These are phyloP conservation scores for Wickerhamomyces kurtzmanii DNA, from an alignment of 805 yeast species.

Conservation along the genomic window DNA sequence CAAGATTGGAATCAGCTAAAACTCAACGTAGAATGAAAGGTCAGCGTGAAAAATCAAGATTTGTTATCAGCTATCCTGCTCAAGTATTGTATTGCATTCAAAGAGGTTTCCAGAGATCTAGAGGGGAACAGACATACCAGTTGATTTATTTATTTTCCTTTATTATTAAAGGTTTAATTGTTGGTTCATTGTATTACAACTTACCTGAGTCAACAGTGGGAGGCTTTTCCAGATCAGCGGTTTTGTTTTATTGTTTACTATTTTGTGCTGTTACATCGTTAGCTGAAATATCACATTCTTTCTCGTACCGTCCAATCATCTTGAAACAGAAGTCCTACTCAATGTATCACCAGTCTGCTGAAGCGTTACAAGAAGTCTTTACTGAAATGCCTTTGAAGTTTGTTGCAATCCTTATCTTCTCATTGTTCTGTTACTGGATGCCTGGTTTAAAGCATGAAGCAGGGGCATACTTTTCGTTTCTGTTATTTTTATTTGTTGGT, in stretches of 20 bases:
- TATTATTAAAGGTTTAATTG: conserved; percentile 44
- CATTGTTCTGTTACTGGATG: conserved; percentile 29
- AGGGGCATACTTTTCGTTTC: conserved; percentile 30
- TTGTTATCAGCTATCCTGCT: conserved; percentile 33
- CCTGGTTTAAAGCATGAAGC: conserved; percentile 30
- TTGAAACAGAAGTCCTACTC: conserved; percentile 58
- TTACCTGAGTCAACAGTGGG: conserved; percentile 39
- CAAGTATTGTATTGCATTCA: conserved; percentile 41
- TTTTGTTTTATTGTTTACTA: conserved; percentile 49
- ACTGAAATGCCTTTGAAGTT: conserved; percentile 50
- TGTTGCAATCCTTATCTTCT: conserved; percentile 36
- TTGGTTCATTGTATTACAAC: conserved; percentile 51
- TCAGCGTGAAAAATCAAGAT: conserved; percentile 28
- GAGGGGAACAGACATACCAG: conserved; percentile 48
- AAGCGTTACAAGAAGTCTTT: conserved; percentile 45
- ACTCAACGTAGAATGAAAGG: conserved; percentile 31
- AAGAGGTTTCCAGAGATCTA: conserved; percentile 44
- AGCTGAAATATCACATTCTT: conserved; percentile 51
- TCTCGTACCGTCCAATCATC: conserved; percentile 51
- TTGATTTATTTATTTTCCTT: conserved; percentile 42
- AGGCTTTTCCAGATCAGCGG: conserved; percentile 55
- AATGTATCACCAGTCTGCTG: conserved; percentile 56
- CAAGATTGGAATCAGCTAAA: conserved; percentile 28
- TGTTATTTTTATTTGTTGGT: conserved; percentile 23
- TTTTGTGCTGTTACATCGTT: conserved; percentile 52